Evolutionary conservation across 176 grass and related monocot species (phyloP).

Genomic region (Bromus sterilis): DNA sequence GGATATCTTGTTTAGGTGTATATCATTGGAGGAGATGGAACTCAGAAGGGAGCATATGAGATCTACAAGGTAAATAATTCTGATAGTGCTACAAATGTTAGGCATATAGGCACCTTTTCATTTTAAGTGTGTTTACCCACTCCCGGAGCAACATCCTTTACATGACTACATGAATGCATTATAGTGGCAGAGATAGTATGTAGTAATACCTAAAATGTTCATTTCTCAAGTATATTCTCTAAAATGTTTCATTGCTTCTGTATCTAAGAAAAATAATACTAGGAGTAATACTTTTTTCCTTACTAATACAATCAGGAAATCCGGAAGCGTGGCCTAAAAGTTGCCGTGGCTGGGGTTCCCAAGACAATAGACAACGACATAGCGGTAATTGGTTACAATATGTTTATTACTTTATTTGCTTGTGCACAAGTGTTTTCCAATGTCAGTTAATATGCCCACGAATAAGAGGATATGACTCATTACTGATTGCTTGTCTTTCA

Average conservation of each 20-base stretch:
- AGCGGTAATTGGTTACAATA: constrained; percentile 36
- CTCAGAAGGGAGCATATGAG: constrained; percentile 87
- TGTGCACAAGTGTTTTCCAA: not conserved
- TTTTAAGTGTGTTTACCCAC: not conserved
- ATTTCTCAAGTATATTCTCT: not conserved
- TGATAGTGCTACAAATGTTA: not conserved
- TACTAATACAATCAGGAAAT: constrained; percentile 58
- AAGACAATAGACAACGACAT: constrained; percentile 96
- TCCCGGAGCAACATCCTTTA: not conserved
- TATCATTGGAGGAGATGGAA: constrained; percentile 85
- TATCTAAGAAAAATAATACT: not conserved
- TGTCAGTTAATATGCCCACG: not conserved
- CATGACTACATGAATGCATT: not conserved
- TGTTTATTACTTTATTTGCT: not conserved
- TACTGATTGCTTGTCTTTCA: constrained; percentile 4
- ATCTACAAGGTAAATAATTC: constrained; percentile 59
- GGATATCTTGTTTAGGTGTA: constrained; percentile 44
- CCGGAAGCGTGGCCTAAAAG: constrained; percentile 66
- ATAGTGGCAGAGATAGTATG: not conserved
- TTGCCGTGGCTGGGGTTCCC: constrained; percentile 62
- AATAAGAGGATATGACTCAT: not conserved
- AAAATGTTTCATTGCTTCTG: not conserved
- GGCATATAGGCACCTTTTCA: not conserved
- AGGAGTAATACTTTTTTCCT: not conserved
- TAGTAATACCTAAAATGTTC: not conserved